These are phyloP conservation scores for Leccinum pachyderme DNA, from an alignment of 1,284 basidiomycete genomes.

Conservation along the genomic window DNA sequence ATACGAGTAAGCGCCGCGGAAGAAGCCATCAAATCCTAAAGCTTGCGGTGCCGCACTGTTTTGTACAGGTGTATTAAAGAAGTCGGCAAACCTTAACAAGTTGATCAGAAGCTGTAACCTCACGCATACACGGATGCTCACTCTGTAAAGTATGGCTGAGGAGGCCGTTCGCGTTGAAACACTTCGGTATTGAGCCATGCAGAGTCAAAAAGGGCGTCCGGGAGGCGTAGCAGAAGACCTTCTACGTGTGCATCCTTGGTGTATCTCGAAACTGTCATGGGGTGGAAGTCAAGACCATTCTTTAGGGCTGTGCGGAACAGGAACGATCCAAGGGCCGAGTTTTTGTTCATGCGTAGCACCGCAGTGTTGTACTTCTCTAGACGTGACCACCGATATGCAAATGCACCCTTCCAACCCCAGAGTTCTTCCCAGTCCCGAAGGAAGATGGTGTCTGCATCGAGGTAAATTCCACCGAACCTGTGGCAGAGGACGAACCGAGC, in stretches of 20 bases:
- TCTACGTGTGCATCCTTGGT: slow-evolving; percentile 77
- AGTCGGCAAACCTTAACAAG: slow-evolving; percentile 59
- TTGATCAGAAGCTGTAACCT: neutral
- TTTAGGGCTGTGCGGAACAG: slow-evolving; percentile 83
- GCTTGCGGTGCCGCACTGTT: slow-evolving; percentile 72
- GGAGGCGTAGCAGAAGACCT: slow-evolving; percentile 69
- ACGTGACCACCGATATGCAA: slow-evolving; percentile 84
- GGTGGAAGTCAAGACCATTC: slow-evolving; percentile 85
- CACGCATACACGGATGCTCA: slow-evolving; percentile 36
- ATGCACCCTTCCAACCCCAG: slow-evolving; percentile 86
- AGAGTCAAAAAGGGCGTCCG: slow-evolving; percentile 84
- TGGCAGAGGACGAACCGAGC: slow-evolving; percentile 84
- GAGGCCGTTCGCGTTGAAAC: slow-evolving; percentile 79
- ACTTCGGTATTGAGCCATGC: slow-evolving; percentile 85
- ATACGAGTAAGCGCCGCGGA: slow-evolving; percentile 82
- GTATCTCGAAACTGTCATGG: slow-evolving; percentile 81
- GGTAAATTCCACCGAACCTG: slow-evolving; percentile 82
- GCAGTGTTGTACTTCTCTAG: slow-evolving; percentile 85
- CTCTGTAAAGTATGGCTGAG: slow-evolving; percentile 82
- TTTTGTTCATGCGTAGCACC: slow-evolving; percentile 80
- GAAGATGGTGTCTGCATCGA: slow-evolving; percentile 85
- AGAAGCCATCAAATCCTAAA: slow-evolving; percentile 83
- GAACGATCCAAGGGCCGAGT: slow-evolving; percentile 78
- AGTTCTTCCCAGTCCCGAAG: slow-evolving; percentile 91
- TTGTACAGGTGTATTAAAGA: slow-evolving; percentile 75